These are phyloP conservation scores for Melaleuca alternifolia DNA, from an alignment of 345 rosid species.

Conservation along the genomic window DNA sequence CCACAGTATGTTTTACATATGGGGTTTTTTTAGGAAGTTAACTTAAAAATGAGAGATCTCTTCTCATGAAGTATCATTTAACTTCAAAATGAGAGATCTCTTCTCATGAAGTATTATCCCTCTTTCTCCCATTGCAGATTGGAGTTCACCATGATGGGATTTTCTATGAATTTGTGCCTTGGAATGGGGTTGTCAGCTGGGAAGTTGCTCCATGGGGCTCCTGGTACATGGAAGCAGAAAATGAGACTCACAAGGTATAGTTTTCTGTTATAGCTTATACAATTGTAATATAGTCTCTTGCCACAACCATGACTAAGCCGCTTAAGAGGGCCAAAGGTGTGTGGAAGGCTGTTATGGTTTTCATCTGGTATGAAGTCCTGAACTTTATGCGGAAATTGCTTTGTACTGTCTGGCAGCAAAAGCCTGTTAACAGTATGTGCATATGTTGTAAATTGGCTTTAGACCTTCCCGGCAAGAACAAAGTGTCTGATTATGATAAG, in stretches of 20 bases:
- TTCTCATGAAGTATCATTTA: background rate
- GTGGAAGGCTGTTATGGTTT: background rate
- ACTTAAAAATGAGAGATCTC: background rate
- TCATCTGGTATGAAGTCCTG: background rate
- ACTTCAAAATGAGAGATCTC: background rate
- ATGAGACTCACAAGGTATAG: constrained; percentile 44
- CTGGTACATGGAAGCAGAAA: constrained; percentile 78
- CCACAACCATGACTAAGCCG: background rate
- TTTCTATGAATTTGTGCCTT: constrained; percentile 87
- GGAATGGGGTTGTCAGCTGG: constrained; percentile 75
- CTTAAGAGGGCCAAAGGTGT: background rate
- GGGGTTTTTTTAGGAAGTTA: background rate
- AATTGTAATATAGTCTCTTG: background rate
- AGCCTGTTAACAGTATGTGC: background rate
- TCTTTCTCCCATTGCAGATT: constrained; percentile 36
- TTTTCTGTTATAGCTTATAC: background rate
- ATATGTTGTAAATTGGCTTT: background rate
- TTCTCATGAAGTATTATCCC: background rate
- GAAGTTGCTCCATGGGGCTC: constrained; percentile 75
- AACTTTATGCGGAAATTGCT: background rate
- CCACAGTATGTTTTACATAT: background rate
- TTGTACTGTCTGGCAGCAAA: background rate
- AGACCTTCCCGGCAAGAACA: background rate
- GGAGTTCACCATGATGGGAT: constrained; percentile 82
- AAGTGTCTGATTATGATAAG: background rate